Base-by-base conservation (phyloP, 305 asterid species). In the Coffea humblotiana region DNA sequence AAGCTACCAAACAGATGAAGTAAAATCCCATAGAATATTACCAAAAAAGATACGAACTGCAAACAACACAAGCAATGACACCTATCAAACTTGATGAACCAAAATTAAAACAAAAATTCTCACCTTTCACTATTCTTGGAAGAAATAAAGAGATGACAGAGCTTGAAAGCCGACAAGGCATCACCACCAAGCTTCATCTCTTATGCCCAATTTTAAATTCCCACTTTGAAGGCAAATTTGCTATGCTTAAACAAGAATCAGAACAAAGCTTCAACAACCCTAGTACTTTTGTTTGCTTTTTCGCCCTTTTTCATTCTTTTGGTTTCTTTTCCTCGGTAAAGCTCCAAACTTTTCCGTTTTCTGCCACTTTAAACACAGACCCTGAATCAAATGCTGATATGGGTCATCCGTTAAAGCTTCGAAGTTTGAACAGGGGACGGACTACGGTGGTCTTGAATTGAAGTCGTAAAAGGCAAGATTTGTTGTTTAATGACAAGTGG, bases 351-450 rank as follows among this genome's bases (percentile, higher is more conserved):
- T 47, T 76, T 51, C 14, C 15, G 45, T 0, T 56, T 60, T 58
- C 79, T 64, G 37, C 56, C 77, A 32, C 77, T 58, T 48, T 29
- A n/a, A 16, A 37, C 32, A n/a, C 58, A 43, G 68, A 11, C 73
- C 66, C 80, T 29, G 73, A 70, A 75, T 68, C 47, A 81, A 76
- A 81, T 76, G 80, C 63, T 60, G 83, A 80, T 80, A 35, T 45
- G 76, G 72, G 76, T 52, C 47, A 49, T 64, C 54, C 56, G 29
- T n/a, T 8, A 14, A 68, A 18, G 13, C 40, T 35, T n/a, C 12
- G 45, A n/a, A 43, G 43, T 19, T 10, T 60, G 63, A 64, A 37
- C 25, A 54, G n/a, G 37, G 40, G 54, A 40, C 65, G 48, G 60
- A 32, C 43, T 37, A 37, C 43, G 43, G 43, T 2, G 43, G 63